These are phyloP conservation scores for Rhizophagus sp. DNA, from an alignment of 192 early-diverging fungal genomes.

Conservation along the genomic window DNA sequence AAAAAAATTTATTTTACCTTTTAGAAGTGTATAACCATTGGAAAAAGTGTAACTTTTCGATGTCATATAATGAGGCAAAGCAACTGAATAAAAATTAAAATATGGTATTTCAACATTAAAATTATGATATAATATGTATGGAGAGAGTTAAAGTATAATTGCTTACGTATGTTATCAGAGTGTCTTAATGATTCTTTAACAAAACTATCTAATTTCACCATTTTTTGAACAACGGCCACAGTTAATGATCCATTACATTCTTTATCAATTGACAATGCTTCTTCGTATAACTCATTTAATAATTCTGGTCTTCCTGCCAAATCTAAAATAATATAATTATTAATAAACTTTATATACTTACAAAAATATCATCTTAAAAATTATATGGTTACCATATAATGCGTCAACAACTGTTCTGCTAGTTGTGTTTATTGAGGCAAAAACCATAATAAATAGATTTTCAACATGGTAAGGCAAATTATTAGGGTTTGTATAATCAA, in stretches of 20 bases:
- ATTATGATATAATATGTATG: not conserved
- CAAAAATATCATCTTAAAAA: not conserved
- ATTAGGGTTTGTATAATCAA: not conserved
- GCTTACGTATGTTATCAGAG: not conserved
- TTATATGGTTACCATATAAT: not conserved
- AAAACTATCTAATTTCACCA: conserved; percentile 16
- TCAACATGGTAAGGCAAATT: not conserved
- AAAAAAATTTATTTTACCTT: not conserved
- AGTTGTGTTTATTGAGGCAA: not conserved
- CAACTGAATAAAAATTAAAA: not conserved
- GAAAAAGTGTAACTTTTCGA: not conserved
- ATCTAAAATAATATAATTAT: not conserved
- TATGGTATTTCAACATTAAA: not conserved
- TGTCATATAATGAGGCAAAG: not conserved
- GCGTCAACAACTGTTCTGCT: not conserved
- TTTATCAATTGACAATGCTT: not conserved
- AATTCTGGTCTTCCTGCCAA: conserved; percentile 1
- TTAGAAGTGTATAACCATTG: conserved; percentile 2
- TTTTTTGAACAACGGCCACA: not conserved
- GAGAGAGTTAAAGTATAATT: not conserved
- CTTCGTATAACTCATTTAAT: conserved; percentile 3
- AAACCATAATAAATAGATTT: not conserved
- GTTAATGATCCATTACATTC: not conserved
- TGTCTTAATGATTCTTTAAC: conserved; percentile 12
- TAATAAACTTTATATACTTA: too few species aligned